phyloP scores from a whole-genome alignment of 805 yeast genomes.

The Cyberlindnera japonica region DNA sequence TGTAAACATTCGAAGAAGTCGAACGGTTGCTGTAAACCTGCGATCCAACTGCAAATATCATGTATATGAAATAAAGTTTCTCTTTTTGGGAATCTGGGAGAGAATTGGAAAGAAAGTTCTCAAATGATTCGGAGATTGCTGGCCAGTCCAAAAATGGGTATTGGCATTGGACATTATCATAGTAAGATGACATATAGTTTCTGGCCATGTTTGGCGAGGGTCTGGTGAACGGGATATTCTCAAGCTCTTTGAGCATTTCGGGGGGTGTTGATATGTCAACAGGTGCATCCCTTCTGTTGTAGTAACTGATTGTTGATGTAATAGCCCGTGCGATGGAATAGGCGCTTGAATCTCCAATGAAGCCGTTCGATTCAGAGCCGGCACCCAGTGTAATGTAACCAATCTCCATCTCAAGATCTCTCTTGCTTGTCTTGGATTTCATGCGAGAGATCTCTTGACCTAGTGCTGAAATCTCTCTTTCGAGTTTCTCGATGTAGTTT shows the following conservation, averaged over 20 bases:
- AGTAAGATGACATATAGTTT: conserved; percentile 23
- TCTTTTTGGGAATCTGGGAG: conserved; percentile 11
- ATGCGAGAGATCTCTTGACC: conserved; percentile 6
- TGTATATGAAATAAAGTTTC: conserved; percentile 29
- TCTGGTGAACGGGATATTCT: conserved; percentile 19
- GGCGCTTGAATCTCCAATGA: conserved; percentile 31
- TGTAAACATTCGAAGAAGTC: conserved; percentile 10
- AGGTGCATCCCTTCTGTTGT: not conserved
- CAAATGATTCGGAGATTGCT: conserved; percentile 15
- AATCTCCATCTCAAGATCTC: conserved; percentile 27
- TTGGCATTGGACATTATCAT: conserved; percentile 32
- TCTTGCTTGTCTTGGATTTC: not conserved
- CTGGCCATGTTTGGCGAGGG: conserved; percentile 21
- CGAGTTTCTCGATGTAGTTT: conserved; percentile 42
- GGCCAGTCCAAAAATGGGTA: conserved; percentile 35
- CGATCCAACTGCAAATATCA: conserved; percentile 32
- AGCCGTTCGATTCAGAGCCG: conserved; percentile 28
- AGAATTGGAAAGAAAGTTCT: conserved; percentile 18
- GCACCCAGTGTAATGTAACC: conserved; percentile 30
- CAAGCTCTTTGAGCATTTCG: conserved; percentile 8
- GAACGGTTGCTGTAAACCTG: conserved; percentile 19
- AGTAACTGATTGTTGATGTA: conserved; percentile 24
- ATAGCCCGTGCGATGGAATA: conserved; percentile 32
- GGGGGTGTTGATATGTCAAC: conserved; percentile 3
- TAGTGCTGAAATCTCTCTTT: conserved; percentile 27